Evolutionary conservation across 805 yeast species (phyloP).

Genomic region (Starmerella asiatica): DNA sequence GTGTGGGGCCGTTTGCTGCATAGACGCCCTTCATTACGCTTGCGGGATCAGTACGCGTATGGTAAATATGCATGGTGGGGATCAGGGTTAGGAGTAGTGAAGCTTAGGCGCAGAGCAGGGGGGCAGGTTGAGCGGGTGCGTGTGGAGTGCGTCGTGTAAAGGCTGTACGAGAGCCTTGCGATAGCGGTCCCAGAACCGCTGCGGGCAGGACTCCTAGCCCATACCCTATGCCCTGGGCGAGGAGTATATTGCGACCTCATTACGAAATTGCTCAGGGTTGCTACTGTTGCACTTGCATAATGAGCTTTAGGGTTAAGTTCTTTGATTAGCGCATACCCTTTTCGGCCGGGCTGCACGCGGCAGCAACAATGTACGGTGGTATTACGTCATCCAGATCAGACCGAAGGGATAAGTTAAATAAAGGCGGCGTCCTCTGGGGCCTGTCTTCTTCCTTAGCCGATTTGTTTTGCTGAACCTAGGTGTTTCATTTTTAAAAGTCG

Average conservation of each 20-base stretch:
- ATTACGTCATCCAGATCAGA: slow-evolving; percentile 12
- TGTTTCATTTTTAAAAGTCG: slow-evolving; percentile 1
- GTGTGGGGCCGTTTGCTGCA: too few relatives aligned
- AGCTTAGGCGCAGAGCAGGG: too few relatives aligned
- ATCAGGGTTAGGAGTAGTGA: too few relatives aligned
- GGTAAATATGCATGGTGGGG: too few relatives aligned
- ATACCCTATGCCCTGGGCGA: too few relatives aligned
- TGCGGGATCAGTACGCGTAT: too few relatives aligned
- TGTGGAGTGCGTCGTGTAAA: too few relatives aligned
- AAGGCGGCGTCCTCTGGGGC: neutral
- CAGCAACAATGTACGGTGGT: slow-evolving; percentile 15
- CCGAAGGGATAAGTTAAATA: slow-evolving; percentile 14
- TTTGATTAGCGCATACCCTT: slow-evolving; percentile 19
- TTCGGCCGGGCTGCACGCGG: slow-evolving; percentile 15
- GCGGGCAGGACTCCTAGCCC: too few relatives aligned
- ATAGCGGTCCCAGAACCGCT: too few relatives aligned
- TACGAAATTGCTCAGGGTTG: neutral
- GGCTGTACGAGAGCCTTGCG: too few relatives aligned
- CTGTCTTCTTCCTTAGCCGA: neutral
- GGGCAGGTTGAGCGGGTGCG: too few relatives aligned
- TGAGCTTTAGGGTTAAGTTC: slow-evolving; percentile 10
- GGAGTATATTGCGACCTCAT: neutral
- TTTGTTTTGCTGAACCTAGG: neutral
- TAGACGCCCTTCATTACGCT: too few relatives aligned
- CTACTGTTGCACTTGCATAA: neutral